phyloP scores from a whole-genome alignment of 1,284 basidiomycete genomes.

The Mrakiaceae sp. region DNA sequence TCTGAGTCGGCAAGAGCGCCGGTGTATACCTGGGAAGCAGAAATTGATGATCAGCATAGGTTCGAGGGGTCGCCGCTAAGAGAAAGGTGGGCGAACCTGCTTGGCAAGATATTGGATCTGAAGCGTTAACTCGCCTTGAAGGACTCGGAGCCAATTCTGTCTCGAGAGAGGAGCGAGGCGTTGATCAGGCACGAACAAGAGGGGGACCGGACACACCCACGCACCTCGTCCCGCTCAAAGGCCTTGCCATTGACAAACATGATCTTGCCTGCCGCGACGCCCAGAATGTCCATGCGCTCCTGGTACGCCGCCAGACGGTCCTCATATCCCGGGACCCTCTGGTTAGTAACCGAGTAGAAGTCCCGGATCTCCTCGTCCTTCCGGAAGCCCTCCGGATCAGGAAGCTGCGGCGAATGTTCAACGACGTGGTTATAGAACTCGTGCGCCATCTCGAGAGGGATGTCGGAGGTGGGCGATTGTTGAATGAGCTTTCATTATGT shows the following conservation, averaged over 20 bases:
- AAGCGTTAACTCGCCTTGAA: conserved; percentile 51
- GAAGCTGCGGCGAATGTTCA: no score
- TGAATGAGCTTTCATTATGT: neutral
- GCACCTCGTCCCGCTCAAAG: conserved; percentile 56
- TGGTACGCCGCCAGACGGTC: neutral
- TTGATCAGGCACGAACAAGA: neutral
- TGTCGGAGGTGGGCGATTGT: neutral
- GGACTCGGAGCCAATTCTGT: conserved; percentile 20
- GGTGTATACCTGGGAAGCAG: conserved; percentile 47
- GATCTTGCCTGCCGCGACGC: conserved; percentile 20
- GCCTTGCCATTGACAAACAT: conserved; percentile 83
- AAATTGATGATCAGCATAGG: neutral
- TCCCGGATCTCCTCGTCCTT: no score
- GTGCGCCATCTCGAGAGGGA: neutral
- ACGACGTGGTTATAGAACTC: no score
- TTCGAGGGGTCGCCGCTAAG: no score
- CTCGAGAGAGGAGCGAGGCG: neutral
- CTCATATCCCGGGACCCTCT: no score
- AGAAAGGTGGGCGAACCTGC: conserved; percentile 39
- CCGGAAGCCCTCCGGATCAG: no score
- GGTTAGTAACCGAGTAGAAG: no score
- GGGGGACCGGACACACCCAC: conserved; percentile 24
- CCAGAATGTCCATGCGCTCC: neutral
- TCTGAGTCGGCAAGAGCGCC: conserved; percentile 40
- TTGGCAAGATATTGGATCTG: conserved; percentile 63